Evolutionary conservation across 768 basidiomycete species (phyloP).

Genomic region (Cubamyces sp.): DNA sequence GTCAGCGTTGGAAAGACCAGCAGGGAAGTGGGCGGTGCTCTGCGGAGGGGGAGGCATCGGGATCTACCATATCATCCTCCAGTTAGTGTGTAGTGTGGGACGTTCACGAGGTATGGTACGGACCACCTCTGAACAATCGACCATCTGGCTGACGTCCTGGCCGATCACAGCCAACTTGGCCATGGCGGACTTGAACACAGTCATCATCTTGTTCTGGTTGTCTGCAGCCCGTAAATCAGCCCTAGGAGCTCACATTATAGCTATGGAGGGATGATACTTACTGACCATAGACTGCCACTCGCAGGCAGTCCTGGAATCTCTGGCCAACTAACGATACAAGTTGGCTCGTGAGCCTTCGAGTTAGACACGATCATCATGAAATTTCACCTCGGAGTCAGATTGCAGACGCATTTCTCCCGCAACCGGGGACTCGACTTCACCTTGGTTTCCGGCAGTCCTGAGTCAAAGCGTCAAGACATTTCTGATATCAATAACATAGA

Average conservation of each 20-base stretch:
- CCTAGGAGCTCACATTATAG: no score
- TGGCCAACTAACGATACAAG: slow-evolving; percentile 26
- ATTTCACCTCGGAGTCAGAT: slow-evolving; percentile 32
- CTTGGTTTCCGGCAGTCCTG: slow-evolving; percentile 29
- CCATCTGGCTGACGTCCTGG: slow-evolving; percentile 13
- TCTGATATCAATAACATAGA: no score
- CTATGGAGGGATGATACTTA: neutral
- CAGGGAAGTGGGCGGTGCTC: slow-evolving; percentile 26
- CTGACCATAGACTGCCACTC: slow-evolving; percentile 36
- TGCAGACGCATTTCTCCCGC: slow-evolving; percentile 39
- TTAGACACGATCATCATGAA: no score
- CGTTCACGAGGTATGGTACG: neutral
- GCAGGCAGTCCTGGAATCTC: slow-evolving; percentile 39
- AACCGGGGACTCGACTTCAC: slow-evolving; percentile 36
- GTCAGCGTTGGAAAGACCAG: slow-evolving; percentile 25
- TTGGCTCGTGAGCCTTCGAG: no score
- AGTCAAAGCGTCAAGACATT: neutral
- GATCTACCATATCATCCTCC: neutral
- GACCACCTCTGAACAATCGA: slow-evolving; percentile 19
- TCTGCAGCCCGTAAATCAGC: neutral
- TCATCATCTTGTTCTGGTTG: slow-evolving; percentile 13
- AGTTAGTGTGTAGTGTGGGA: no score
- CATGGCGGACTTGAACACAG: slow-evolving; percentile 18
- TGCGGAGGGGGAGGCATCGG: slow-evolving; percentile 10
- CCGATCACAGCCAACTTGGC: slow-evolving; percentile 11